Conservation (phyloP, 208 protist genomes). For the Eutreptiella sp. region DNA sequence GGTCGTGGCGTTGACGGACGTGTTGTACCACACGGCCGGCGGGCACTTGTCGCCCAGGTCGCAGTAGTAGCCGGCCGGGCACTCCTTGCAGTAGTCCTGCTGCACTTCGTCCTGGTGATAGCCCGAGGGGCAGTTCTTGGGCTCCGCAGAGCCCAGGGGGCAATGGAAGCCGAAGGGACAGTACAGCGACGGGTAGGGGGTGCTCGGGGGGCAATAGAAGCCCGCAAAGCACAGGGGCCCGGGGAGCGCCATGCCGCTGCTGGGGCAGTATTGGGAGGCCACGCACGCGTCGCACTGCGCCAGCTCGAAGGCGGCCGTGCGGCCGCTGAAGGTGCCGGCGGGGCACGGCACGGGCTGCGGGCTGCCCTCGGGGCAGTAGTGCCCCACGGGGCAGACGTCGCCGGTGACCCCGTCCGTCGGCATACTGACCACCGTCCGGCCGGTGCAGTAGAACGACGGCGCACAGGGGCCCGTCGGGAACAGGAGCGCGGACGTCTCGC, state of each 20-base stretch:
- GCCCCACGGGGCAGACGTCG: conserved; percentile 26
- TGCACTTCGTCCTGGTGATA: not conserved
- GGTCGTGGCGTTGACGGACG: not conserved
- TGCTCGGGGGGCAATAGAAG: conserved; percentile 39
- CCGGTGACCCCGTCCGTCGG: too few relatives aligned
- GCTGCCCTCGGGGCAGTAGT: conserved; percentile 25
- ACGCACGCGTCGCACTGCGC: conserved; percentile 21
- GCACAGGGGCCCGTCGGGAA: conserved; percentile 24
- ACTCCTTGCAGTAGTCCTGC: conserved; percentile 6
- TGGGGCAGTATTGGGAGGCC: conserved; percentile 3
- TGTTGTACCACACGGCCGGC: not conserved
- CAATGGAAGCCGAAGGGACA: conserved; percentile 36
- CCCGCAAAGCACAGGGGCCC: conserved; percentile 29
- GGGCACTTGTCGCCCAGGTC: not conserved
- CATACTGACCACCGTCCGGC: too few relatives aligned
- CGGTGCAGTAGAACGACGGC: conserved; percentile 28
- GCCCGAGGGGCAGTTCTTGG: not conserved
- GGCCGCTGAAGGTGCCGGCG: conserved; percentile 25
- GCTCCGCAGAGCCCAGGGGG: conserved; percentile 22
- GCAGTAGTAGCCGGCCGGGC: conserved; percentile 19
- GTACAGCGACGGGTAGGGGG: too few relatives aligned
- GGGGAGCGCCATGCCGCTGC: conserved; percentile 18
- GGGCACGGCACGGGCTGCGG: conserved; percentile 26
- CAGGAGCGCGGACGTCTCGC: not conserved
- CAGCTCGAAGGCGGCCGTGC: not conserved